These are phyloP conservation scores for Lachancea waltii DNA, from an alignment of 805 yeast genomes.

Conservation along the genomic window DNA sequence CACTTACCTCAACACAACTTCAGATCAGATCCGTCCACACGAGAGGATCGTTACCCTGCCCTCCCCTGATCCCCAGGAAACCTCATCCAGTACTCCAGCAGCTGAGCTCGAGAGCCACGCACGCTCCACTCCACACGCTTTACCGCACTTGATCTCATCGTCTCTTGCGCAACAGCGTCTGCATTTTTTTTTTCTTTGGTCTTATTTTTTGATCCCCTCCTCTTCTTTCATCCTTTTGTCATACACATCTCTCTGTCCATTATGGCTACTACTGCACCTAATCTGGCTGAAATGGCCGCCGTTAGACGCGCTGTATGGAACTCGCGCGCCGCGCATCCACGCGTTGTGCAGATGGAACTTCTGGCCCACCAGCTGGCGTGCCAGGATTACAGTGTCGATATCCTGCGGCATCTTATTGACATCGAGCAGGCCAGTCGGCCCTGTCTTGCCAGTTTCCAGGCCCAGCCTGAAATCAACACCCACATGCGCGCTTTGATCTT, in stretches of 20 bases:
- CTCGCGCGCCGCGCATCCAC: slow-evolving; percentile 34
- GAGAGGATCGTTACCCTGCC: too few species aligned
- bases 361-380: slow-evolving; percentile 39
- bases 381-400: slow-evolving; percentile 42
- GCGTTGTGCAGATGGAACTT: slow-evolving; percentile 42
- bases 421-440: slow-evolving; percentile 30
- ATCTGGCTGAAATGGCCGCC: slow-evolving; percentile 6
- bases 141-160: too few species aligned
- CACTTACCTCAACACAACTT: neutral
- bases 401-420: slow-evolving; percentile 31
- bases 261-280: neutral
- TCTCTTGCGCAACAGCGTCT: too few species aligned
- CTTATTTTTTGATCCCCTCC: too few species aligned
- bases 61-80: too few species aligned
- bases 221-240: too few species aligned
- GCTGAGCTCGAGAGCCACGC: too few species aligned
- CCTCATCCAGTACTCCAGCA: too few species aligned
- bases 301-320: slow-evolving; percentile 11
- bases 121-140: too few species aligned
- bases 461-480: slow-evolving; percentile 37
- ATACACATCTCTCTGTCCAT: too few species aligned
- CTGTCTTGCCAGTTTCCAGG: slow-evolving; percentile 26
- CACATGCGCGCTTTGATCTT: slow-evolving; percentile 70
- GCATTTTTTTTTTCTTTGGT: too few species aligned
- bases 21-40: too few species aligned